phyloP scores from a whole-genome alignment of 2,329 filamentous ascomycete species.

The Rutstroemia sp. region DNA sequence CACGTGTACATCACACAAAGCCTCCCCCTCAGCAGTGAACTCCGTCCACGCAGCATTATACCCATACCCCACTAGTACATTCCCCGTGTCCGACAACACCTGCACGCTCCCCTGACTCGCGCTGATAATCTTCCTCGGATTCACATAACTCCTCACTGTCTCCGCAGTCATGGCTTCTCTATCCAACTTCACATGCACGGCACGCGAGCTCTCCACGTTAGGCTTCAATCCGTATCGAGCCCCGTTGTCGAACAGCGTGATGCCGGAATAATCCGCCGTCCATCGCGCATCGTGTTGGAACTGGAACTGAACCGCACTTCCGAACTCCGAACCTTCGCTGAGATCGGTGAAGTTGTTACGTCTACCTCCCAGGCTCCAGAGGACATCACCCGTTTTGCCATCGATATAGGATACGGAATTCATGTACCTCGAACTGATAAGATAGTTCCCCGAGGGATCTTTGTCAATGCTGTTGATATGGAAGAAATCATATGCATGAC shows the following conservation, averaged over 20 bases:
- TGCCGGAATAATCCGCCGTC: slow-evolving; percentile 9
- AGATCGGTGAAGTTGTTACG: slow-evolving; percentile 33
- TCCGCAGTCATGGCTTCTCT: slow-evolving; percentile 12
- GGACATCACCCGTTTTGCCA: slow-evolving; percentile 35
- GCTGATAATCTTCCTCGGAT: slow-evolving; percentile 15
- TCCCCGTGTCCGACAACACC: neutral
- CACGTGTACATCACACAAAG: neutral
- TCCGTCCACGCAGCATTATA: slow-evolving; percentile 1
- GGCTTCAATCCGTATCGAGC: slow-evolving; percentile 8
- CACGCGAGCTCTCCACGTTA: slow-evolving; percentile 5
- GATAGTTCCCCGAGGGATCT: slow-evolving; percentile 35
- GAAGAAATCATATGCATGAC: slow-evolving; percentile 28
- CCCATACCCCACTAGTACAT: neutral
- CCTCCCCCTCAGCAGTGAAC: neutral
- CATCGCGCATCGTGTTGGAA: slow-evolving; percentile 42
- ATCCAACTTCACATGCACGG: slow-evolving; percentile 12
- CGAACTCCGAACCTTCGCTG: slow-evolving; percentile 14
- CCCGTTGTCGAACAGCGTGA: slow-evolving; percentile 14
- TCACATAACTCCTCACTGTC: slow-evolving; percentile 6
- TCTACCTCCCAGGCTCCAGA: slow-evolving; percentile 39
- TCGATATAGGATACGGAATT: slow-evolving; percentile 35
- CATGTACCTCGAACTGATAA: slow-evolving; percentile 38
- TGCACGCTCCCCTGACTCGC: slow-evolving; percentile 17
- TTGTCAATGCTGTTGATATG: slow-evolving; percentile 33
- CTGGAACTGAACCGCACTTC: slow-evolving; percentile 37